Evolutionary conservation across 148 eudicot species (phyloP), one percentile per base, ranked within the genome.

Genomic region (Pouteria glomerata): DNA sequence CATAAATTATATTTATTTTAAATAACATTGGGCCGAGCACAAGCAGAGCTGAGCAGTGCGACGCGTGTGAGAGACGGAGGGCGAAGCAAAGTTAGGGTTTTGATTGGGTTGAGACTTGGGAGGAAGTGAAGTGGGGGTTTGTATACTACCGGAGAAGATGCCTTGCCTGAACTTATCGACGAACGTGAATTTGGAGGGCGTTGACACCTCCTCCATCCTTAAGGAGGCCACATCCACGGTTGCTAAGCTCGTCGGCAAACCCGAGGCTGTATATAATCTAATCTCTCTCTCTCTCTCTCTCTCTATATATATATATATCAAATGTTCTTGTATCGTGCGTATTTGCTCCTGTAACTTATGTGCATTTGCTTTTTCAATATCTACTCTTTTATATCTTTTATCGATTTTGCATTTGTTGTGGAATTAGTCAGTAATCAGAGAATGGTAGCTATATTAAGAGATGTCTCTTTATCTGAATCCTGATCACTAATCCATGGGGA

Each of bases 121-220:
- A 39, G 10, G 10, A 10, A 39, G 44, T 4, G 7, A 39, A 39
- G 44, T 4, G 44, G 0, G 33, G 1, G 65, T 5, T 34, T 10
- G 6, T 8, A 10, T 4, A 19, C 18, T 34, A 26, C 51, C 8
- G 26, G 48, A 78, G 62, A 82, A 81, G 65, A 89, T 94, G 98
- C 97, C 97, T 78, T 94, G 97, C 81, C 76, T 94, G 42, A 89
- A 86, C 82, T 71, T 94, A 12, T 91, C 91, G 39, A 91, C 97
- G 15, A 94, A 94, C 82, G 97, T 89, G 57, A 87, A 74, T 79
- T 73, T 94, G 18, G 96, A 91, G 14, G 97, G 93, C 42, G 81
- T 91, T 11, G 95, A 94, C 76, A 89, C 97, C 65, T 89, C 97
- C 66, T 39, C 89, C 66, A 82, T 94, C 66, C 97, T 94, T 74